phyloP scores from a whole-genome alignment of 768 basidiomycete genomes.

The Xerocomus potaroensis region DNA sequence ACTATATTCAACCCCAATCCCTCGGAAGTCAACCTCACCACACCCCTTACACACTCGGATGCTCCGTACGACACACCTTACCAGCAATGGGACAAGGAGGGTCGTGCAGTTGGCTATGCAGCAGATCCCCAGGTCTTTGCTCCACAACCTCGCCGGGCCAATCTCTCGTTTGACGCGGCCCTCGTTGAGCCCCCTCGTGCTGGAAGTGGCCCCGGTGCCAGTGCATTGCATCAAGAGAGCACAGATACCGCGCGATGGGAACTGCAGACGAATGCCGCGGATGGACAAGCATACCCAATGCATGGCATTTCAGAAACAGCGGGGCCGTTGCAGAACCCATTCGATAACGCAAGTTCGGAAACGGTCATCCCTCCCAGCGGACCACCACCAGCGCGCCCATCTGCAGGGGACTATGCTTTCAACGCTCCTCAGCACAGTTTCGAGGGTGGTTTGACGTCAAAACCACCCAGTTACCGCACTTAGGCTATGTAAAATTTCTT shows the following conservation, averaged over 20 bases:
- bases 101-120: conserved; percentile 47
- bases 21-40: conserved; percentile 41
- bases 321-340: conserved; percentile 23
- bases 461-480: conserved; percentile 18
- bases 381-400: conserved; percentile 7
- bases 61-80: conserved; percentile 30
- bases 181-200: conserved; percentile 9
- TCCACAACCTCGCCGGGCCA: conserved; percentile 42
- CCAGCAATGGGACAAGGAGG: conserved; percentile 51
- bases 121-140: conserved; percentile 45
- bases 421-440: conserved; percentile 23
- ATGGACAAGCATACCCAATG: conserved; percentile 23
- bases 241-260: conserved; percentile 31
- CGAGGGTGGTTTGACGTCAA: conserved; percentile 6
- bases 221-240: conserved; percentile 23
- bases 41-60: conserved; percentile 24
- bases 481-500: background rate
- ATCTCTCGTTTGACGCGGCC: conserved; percentile 12
- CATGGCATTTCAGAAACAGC: conserved; percentile 15
- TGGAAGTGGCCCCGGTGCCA: conserved; percentile 11
- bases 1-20: conserved; percentile 34
- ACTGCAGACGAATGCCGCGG: conserved; percentile 22
- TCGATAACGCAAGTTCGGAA: conserved; percentile 19
- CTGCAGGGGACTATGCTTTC: conserved; percentile 23
- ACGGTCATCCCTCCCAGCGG: conserved; percentile 12